These are phyloP conservation scores for Russula ochroleuca DNA, from an alignment of 768 basidiomycete genomes.

Conservation along the genomic window DNA sequence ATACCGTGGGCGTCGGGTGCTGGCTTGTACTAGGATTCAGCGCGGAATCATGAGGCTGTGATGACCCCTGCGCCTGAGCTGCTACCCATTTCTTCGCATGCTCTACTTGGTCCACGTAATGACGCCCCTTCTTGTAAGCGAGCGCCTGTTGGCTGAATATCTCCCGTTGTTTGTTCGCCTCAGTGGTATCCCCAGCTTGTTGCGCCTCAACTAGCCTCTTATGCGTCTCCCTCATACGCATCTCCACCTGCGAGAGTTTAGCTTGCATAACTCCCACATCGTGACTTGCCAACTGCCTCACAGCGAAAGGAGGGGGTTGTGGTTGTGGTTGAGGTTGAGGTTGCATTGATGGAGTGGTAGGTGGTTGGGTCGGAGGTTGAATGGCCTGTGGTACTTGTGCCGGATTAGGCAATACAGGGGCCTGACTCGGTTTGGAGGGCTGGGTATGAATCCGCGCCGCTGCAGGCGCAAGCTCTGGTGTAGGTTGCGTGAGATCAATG, in stretches of 20 bases:
- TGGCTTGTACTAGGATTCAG: constrained; percentile 5
- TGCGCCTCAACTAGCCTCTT: not conserved
- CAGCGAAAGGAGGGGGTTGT: not conserved
- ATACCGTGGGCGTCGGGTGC: constrained; percentile 11
- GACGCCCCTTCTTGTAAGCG: constrained; percentile 5
- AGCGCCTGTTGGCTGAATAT: not conserved
- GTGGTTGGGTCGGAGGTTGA: constrained; percentile 7
- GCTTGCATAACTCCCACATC: constrained; percentile 5
- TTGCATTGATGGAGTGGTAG: not conserved
- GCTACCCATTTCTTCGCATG: constrained; percentile 3
- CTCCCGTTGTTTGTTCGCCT: not conserved
- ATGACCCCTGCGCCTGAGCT: constrained; percentile 15
- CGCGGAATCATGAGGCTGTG: constrained; percentile 8
- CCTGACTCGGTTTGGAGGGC: not conserved
- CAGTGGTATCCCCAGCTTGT: constrained; percentile 16
- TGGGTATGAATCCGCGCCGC: constrained; percentile 6
- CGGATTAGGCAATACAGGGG: constrained; percentile 10
- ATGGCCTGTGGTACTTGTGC: not conserved
- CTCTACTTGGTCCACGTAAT: constrained; percentile 1
- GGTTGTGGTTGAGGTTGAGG: not conserved
- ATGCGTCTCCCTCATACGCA: constrained; percentile 5
- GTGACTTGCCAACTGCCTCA: constrained; percentile 11
- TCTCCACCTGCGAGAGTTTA: constrained; percentile 20
- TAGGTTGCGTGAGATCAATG: constrained; percentile 20
- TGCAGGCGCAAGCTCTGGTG: constrained; percentile 11